Base-by-base conservation (phyloP, 306 rosid species). In the Quillaja saponaria region DNA sequence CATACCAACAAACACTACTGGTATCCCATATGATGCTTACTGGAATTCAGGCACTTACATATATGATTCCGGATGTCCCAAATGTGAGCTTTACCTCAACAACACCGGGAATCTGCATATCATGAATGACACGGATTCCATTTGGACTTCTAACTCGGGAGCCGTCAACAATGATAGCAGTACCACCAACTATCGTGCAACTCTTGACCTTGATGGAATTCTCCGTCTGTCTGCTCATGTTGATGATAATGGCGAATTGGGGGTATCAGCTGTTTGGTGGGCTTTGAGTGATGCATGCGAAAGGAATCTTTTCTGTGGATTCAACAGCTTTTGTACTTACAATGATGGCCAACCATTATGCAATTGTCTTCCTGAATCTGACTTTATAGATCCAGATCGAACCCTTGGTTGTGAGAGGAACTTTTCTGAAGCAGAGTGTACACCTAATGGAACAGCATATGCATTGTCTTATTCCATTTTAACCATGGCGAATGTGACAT, bases 291-390 rank as follows among this genome's bases (percentile, higher is more conserved):
- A 15, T 62, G 52, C 10, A 1, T 1, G 66, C 10, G 1, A 8
- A 0, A 49, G 66, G 31, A 63, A 31, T 0, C 52, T 55, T 1
- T 44, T 17, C 45, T 72, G 82, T 52, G 65, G 78, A 11, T 52
- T 49, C 68, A 78, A 72, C 46, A 72, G 72, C 55, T 67, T 3
- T 35, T 78, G 82, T 55, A 49, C 71, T 20, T 44, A 35, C 34
- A 0, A 31, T 58, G 72, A 63, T 13, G 3, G 6, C 21, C 17
- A 50, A 3, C 69, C 68, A 1, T 8, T 6, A 6, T 78, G 75
- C 56, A 0, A 10, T 0, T 78, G 82, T 52, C 49, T 78, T 42
- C 0, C 0, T 1, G 78, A 64, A 2, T 67, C 13, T 33, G 34
- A 63, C 5, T 52, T 31, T 1, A 34, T 42, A 62, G 54, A 78